phyloP scores from a whole-genome alignment of 345 rosid species.

The Citrus medica region DNA sequence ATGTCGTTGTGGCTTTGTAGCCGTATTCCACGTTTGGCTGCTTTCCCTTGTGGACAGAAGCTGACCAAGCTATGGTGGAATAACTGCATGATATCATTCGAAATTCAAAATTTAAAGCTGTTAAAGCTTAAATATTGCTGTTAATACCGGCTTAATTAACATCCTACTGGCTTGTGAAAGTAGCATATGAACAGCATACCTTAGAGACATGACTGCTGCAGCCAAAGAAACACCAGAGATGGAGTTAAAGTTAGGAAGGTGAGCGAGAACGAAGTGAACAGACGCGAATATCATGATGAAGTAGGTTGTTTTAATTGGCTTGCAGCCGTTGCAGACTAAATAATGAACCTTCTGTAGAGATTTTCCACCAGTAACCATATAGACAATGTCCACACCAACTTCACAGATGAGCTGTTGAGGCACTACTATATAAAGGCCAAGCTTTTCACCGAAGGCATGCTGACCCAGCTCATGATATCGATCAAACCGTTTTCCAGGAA shows the following conservation, averaged over 20 bases:
- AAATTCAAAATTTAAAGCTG: neutral
- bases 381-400: constrained; percentile 67
- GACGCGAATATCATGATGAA: constrained; percentile 83
- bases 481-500: constrained; percentile 66
- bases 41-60: constrained; percentile 59
- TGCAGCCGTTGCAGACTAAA: constrained; percentile 32
- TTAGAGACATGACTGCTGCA: constrained; percentile 78
- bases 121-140: neutral
- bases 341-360: constrained; percentile 62
- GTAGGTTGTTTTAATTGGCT: constrained; percentile 45
- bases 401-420: constrained; percentile 75
- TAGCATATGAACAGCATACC: constrained; percentile 25
- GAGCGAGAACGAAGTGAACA: constrained; percentile 74
- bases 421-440: constrained; percentile 72
- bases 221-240: constrained; percentile 74
- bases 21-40: constrained; percentile 46
- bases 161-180: neutral
- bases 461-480: constrained; percentile 84
- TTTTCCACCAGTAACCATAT: constrained; percentile 86
- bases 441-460: constrained; percentile 75
- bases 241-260: constrained; percentile 80
- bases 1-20: constrained; percentile 34
- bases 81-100: constrained; percentile 36
- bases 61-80: constrained; percentile 80
- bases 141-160: too few relatives aligned